Conservation (phyloP, 352 stramenopile species). For the Pythium chondricola region DNA sequence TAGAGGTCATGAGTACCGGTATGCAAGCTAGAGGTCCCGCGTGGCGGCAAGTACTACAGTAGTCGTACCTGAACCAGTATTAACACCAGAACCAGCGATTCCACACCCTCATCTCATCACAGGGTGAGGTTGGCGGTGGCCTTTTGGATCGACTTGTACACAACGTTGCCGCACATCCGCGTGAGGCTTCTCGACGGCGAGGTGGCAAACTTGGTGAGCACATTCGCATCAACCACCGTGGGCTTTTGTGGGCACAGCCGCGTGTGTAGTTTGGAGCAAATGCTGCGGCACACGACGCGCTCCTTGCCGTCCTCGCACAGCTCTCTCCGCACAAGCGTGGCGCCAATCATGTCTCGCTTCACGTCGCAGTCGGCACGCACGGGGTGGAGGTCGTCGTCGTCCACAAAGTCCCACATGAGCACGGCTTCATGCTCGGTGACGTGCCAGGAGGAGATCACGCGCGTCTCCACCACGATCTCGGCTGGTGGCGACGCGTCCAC, state of each 20-base stretch:
- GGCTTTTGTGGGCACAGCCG: not conserved
- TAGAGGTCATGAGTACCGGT: too few species aligned
- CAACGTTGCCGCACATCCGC: conserved; percentile 28
- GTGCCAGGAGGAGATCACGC: conserved; percentile 22
- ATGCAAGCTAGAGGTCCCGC: too few species aligned
- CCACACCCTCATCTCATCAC: too few species aligned
- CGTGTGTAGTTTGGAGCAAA: conserved; percentile 50
- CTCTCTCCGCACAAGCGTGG: conserved; percentile 15
- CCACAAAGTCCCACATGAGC: conserved; percentile 30
- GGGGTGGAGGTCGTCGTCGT: conserved; percentile 29
- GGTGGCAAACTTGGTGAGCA: conserved; percentile 13
- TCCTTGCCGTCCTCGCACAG: conserved; percentile 21
- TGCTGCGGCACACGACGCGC: conserved; percentile 41
- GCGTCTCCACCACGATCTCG: conserved; percentile 26
- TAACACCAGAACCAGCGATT: too few species aligned
- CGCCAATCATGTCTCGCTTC: conserved; percentile 19
- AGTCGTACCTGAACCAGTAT: too few species aligned
- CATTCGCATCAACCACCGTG: not conserved
- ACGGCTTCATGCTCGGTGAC: conserved; percentile 23
- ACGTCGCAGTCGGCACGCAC: conserved; percentile 16
- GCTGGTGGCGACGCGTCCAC: conserved; percentile 1
- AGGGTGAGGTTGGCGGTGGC: conserved; percentile 12
- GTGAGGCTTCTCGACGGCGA: conserved; percentile 9
- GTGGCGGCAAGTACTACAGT: too few species aligned
- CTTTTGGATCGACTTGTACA: conserved; percentile 40